Evolutionary conservation across 306 rosid genomes (phyloP), one percentile per base, ranked within the genome.

Genomic region (Spatholobus suberectus): DNA sequence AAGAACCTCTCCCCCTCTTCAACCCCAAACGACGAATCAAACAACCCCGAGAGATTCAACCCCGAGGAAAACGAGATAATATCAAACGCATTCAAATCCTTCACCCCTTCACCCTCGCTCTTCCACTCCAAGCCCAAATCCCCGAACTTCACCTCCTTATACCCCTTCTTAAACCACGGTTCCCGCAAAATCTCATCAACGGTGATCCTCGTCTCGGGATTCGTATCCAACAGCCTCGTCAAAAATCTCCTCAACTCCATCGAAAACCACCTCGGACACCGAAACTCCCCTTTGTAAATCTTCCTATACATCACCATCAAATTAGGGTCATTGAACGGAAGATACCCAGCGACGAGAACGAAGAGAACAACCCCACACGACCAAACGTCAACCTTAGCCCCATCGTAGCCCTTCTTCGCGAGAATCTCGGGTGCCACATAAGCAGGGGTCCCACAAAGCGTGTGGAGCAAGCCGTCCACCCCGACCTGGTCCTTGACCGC

Each of bases 341-440:
- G 85, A 62, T 87, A 93, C 2, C 96, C 97, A 14, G 97, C 93
- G 11, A 59, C 89, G 2, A 93, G 75, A 2, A 90, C 94, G 44
- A 84, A 93, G 0, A 93, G 89, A 6, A 91, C 77, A 20, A 93
- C 73, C 20, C 96, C 97, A 40, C 90, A 90, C 0, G 96, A 93
- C 97, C 96, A 93, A 13, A 93, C 87, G 44, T 93, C 97, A 8
- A 90, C 90, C 73, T 75, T 93, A 0, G 97, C 92, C 0, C 97
- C 97, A 3, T 91, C 92, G 82, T 93, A 93, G 0, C 97, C 96
- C 46, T 58, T 90, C 89, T 87, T 93, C n/a, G 78, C 77, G 7
- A 93, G 41, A 66, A 93, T 89, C 86, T 93, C 97, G 57, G 97
- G 97, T 20, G 97, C 96, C 83, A 93, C 97, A 66, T 93, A 93